A percentile compares a stretch with the other conserved stretches of the same genome.
Evolutionary conservation across 2,329 filamentous ascomycete genomes (phyloP).

Genomic region (Colletotrichum cuscutae): DNA sequence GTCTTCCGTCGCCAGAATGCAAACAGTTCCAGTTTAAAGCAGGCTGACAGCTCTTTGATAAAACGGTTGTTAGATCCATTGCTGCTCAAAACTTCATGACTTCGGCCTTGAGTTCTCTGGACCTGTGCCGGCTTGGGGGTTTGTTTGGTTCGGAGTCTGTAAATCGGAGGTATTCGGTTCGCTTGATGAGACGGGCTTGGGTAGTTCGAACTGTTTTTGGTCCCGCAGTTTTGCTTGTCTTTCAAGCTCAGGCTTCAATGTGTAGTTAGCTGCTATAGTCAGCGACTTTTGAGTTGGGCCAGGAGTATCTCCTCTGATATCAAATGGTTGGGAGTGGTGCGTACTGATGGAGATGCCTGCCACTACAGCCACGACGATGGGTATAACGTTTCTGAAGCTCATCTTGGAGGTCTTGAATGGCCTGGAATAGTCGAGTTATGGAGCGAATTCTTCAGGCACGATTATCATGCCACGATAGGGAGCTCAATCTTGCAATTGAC

Average conservation of each 20-base stretch:
- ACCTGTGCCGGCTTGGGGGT: neutral
- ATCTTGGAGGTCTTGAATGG: neutral
- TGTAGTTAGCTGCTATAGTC: constrained; percentile 20
- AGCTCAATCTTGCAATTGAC: neutral
- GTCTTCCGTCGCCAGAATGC: neutral
- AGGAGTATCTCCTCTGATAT: neutral
- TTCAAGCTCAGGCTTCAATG: constrained; percentile 23
- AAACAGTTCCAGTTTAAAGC: neutral
- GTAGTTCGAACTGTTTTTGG: neutral
- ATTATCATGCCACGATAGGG: no score
- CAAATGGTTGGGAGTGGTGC: neutral
- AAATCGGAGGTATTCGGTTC: neutral
- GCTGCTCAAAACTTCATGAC: neutral
- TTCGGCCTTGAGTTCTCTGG: neutral
- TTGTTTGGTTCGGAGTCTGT: neutral
- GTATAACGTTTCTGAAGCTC: constrained; percentile 27
- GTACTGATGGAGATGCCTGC: constrained; percentile 27
- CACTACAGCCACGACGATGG: constrained; percentile 17
- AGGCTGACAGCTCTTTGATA: neutral
- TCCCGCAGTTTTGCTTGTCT: constrained; percentile 22
- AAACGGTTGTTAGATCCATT: neutral
- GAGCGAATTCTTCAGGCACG: neutral
- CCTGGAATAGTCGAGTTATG: neutral
- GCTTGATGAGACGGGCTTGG: neutral
- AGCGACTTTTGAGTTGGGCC: neutral